Base-by-base conservation (phyloP, 352 stramenopile genomes). In the Phytophthora cactorum region DNA sequence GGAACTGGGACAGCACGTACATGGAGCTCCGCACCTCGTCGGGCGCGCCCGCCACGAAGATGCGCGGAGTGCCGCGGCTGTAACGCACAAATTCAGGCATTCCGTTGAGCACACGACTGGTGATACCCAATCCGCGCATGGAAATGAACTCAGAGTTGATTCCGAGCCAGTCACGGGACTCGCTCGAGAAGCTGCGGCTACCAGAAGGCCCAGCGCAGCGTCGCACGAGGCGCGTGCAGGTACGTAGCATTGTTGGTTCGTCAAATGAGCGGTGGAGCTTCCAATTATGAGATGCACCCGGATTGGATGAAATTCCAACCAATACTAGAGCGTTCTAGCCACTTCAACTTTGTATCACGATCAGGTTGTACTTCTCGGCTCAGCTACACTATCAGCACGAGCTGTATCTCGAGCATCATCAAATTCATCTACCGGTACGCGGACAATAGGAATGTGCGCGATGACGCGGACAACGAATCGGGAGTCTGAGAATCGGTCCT, bases 1-100 rank as follows among this genome's bases (percentile, higher is more conserved):
- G 77, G 57, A 87, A 79, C 43, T 75, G 70, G 34, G 73, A 84
- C 38, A 90, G 45, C 28, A 86, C 70, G 56, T 75, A 87, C 81
- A 90, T 90, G 58, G 68, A 62, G 51, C 55, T 83, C 53, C 74
- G 73, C 27, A 63, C 68, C n/a, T 85, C 65, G 32, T 85, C 70
- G 1, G 66, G 54, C 17, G 68, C 43, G 0, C 55, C 43, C n/a
- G 64, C 61, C 12, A 70, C 65, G 52, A 90, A 90, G 9, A 82
- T 39, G 7, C 54, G 70, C 17, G 68, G 63, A 36, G 66, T 69
- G 15, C 8, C n/a, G 1, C 31, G 61, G 27, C 46, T 63, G 53
- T 72, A 72, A 22, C 57, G 47, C n/a, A 57, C 17, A 12, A 78
- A 66, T 22, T 74, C 46, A 2, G 65, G 66, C 32, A 74, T 53